A percentile compares a stretch with the other conserved stretches of the same genome.
phyloP scores from a whole-genome alignment of 2,329 filamentous ascomycete genomes.

The Phyllosticta citribraziliensis region DNA sequence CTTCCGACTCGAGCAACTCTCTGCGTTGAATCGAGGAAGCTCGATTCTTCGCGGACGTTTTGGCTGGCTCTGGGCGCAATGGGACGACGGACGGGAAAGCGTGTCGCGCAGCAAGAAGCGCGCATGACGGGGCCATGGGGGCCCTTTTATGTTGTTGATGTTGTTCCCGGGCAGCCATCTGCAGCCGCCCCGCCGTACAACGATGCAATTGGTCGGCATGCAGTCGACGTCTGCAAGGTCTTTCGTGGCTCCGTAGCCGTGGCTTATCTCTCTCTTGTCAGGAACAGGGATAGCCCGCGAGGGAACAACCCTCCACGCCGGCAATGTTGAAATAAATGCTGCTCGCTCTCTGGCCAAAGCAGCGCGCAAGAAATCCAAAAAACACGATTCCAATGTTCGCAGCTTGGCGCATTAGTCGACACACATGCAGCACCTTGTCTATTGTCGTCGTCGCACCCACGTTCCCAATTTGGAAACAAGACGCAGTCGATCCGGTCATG shows the following conservation, averaged over 20 bases:
- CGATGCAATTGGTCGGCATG: not conserved
- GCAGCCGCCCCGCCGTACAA: not conserved
- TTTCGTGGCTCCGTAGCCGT: not conserved
- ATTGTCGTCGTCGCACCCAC: not conserved
- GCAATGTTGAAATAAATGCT: not conserved
- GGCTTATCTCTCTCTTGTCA: not conserved
- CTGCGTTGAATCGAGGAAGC: not conserved
- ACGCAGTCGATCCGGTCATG: not conserved
- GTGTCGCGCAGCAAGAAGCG: not conserved
- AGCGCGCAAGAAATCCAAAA: not conserved
- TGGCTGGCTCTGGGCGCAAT: not conserved
- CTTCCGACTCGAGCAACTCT: not conserved
- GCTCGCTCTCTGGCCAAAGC: not conserved
- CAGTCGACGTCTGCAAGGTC: not conserved
- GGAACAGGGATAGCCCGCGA: not conserved
- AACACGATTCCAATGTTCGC: not conserved
- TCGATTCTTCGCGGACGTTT: not conserved
- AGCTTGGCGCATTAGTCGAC: not conserved
- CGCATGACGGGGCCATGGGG: not conserved
- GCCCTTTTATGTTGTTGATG: not conserved
- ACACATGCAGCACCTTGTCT: no score
- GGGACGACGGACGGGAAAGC: not conserved
- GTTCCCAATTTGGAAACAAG: not conserved
- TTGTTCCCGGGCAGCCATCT: not conserved
- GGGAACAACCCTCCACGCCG: not conserved